These are phyloP conservation scores for Globisporangium parvum DNA, from an alignment of 352 stramenopile species.

Conservation along the genomic window DNA sequence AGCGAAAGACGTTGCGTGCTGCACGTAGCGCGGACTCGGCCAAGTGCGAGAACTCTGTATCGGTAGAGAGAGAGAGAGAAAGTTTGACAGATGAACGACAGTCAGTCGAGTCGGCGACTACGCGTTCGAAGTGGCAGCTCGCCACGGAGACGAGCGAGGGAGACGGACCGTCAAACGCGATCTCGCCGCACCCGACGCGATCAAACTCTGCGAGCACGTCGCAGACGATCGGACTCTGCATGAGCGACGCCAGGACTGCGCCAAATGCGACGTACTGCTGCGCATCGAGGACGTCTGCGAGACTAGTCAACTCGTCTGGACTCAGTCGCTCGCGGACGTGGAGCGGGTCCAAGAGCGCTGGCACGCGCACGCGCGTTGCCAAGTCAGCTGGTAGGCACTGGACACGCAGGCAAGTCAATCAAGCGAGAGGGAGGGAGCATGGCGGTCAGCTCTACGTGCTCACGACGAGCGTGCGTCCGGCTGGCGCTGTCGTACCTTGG, in stretches of 20 bases:
- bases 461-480: not conserved
- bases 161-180: constrained; percentile 48
- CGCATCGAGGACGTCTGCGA: constrained; percentile 20
- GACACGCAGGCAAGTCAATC: not conserved
- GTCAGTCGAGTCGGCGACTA: not conserved
- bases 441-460: not conserved
- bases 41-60: constrained; percentile 44
- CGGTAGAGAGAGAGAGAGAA: no score
- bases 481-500: constrained; percentile 22
- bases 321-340: constrained; percentile 13
- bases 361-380: constrained; percentile 7
- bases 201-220: constrained; percentile 47
- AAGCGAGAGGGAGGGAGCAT: not conserved
- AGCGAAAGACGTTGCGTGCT: constrained; percentile 18
- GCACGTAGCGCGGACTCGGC: constrained; percentile 29
- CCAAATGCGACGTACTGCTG: constrained; percentile 19
- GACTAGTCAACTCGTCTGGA: constrained; percentile 12
- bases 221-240: constrained; percentile 34
- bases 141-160: not conserved
- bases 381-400: constrained; percentile 7
- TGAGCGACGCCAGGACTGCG: constrained; percentile 29
- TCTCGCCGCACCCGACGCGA: constrained; percentile 34
- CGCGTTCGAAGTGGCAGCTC: not conserved
- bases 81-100: not conserved
- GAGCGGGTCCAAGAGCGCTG: constrained; percentile 13